Conservation (phyloP, 2,329 filamentous ascomycete genomes). For the Aspergillus sp. region DNA sequence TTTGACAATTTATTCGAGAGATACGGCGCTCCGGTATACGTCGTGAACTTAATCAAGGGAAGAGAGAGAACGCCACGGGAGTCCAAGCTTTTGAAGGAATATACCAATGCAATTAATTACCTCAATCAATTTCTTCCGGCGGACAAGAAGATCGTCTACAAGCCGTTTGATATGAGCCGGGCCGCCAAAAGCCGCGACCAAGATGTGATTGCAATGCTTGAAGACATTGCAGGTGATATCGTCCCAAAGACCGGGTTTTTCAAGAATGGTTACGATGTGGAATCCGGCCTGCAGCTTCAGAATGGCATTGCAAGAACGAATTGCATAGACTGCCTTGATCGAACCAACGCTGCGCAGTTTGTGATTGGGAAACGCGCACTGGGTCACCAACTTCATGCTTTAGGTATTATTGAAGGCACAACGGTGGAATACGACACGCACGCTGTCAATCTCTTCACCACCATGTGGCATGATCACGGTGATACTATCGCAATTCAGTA, state of each 20-base stretch:
- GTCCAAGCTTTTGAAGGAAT: slow-evolving; percentile 81
- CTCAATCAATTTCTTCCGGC: slow-evolving; percentile 86
- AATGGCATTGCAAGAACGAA: slow-evolving; percentile 93
- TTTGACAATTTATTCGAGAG: slow-evolving; percentile 91
- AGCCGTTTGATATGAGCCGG: slow-evolving; percentile 96
- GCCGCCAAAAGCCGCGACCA: slow-evolving; percentile 86
- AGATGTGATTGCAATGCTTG: slow-evolving; percentile 87
- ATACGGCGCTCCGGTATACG: slow-evolving; percentile 87
- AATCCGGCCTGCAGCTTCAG: slow-evolving; percentile 62
- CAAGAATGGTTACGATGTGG: slow-evolving; percentile 71
- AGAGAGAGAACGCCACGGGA: slow-evolving; percentile 83
- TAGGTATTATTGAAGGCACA: slow-evolving; percentile 74
- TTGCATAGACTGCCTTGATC: slow-evolving; percentile 94
- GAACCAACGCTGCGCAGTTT: slow-evolving; percentile 95
- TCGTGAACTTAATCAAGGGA: slow-evolving; percentile 82
- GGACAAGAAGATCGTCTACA: slow-evolving; percentile 81
- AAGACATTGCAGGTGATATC: slow-evolving; percentile 81
- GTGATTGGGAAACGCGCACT: slow-evolving; percentile 93
- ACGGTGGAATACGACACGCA: slow-evolving; percentile 89
- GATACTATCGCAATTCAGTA: slow-evolving; percentile 98
- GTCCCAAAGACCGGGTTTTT: slow-evolving; percentile 85
- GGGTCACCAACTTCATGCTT: slow-evolving; percentile 81
- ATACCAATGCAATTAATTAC: slow-evolving; percentile 77
- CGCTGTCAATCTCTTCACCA: slow-evolving; percentile 89
- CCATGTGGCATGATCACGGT: slow-evolving; percentile 97